phyloP scores from a whole-genome alignment of 169 alveolate genomes.

The Plasmodium knowlesi region DNA sequence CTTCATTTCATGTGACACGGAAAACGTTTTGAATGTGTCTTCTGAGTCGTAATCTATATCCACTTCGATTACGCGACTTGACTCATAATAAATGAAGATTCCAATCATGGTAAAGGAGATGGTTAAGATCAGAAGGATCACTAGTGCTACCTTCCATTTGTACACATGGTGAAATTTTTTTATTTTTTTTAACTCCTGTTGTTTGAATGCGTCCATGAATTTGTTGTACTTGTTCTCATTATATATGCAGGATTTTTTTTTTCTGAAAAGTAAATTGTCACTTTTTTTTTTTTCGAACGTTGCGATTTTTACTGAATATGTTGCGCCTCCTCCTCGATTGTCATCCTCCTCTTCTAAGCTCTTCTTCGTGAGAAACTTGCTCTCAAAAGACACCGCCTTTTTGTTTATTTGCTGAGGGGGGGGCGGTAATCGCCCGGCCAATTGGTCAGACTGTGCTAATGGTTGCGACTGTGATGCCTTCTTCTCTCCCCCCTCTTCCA shows the following conservation, averaged over 20 bases:
- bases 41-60: slow-evolving; percentile 25
- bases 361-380: neutral
- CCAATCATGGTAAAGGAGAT: slow-evolving; percentile 37
- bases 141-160: slow-evolving; percentile 18
- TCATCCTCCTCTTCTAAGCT: neutral
- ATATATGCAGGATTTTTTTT: neutral
- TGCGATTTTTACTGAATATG: slow-evolving; percentile 8
- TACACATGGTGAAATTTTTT: slow-evolving; percentile 34
- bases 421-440: neutral
- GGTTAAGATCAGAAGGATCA: slow-evolving; percentile 7
- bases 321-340: neutral
- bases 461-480: neutral
- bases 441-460: neutral
- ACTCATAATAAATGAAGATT: slow-evolving; percentile 39
- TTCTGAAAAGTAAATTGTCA: slow-evolving; percentile 7
- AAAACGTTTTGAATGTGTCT: neutral
- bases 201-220: slow-evolving; percentile 42
- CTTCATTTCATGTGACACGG: slow-evolving; percentile 23
- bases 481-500: neutral
- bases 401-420: neutral
- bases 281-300: neutral
- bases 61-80: slow-evolving; percentile 14
- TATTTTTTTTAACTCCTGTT: slow-evolving; percentile 45
- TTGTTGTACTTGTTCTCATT: slow-evolving; percentile 19
- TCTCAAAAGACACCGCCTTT: slow-evolving; percentile 20